Evolutionary conservation across 257 asterid species (phyloP), one percentile per base, ranked within the genome.

Genomic region (Thymus quinquecostatus): DNA sequence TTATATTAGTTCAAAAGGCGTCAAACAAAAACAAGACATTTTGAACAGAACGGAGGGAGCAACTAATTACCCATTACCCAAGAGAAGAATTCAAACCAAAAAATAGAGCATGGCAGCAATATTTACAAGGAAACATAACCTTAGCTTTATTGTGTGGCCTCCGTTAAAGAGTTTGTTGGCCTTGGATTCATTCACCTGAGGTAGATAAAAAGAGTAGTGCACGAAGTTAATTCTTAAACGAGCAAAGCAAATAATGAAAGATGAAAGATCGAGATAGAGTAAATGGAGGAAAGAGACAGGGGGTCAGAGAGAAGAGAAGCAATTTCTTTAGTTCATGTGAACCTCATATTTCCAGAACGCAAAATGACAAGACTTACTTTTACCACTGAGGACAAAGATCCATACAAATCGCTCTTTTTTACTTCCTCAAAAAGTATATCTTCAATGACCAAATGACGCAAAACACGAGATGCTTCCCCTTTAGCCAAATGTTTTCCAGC

Each of bases 391-490:
- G 99, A 86, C 68, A 88, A 82, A 3, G 99, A 87, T 78, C 99
- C 99, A 83, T 84, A 94, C 43, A 85, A 30, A 82, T 87, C 97
- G 78, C 96, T 92, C 68, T 87, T 86, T 72, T 89, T 92, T 62
- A 92, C 94, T 60, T 92, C 97, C 82, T 95, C 99, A 74, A 71
- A 41, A 33, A 95, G 93, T 69, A 95, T 81, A 78, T 92, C 98
- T 82, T 95, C 99, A 41, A 76, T 78, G 72, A 92, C 99, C 70
- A 95, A 87, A 84, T 89, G 88, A 58, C 95, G 97, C 73, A 95
- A 81, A 75, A 92, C 92, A 62, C 99, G 96, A 36, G 97, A 89
- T 53, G 99, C 97, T 84, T 91, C 95, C 62, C 90, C 92, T 82
- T 88, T 95, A 49, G 85, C 86, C 74, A 95, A 80, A 78, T 87